Conservation (phyloP, 257 asterid species). For the Knoxia roxburghii region DNA sequence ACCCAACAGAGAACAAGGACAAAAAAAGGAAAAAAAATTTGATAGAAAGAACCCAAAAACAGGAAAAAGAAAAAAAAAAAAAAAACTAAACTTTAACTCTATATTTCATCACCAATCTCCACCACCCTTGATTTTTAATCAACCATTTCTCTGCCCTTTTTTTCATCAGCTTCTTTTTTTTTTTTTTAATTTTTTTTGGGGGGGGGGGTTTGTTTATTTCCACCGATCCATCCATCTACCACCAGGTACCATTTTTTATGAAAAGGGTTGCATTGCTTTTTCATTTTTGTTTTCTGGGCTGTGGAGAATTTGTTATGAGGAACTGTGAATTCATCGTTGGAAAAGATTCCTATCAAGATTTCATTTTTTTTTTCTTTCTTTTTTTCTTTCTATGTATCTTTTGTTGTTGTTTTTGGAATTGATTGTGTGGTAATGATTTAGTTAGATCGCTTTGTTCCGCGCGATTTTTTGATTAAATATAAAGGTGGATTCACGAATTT, state of each 20-base stretch:
- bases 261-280: background rate
- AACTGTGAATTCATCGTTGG: background rate
- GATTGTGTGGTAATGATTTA: background rate
- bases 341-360: background rate
- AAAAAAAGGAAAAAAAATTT: background rate
- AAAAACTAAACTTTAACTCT: background rate
- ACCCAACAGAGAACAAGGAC: background rate
- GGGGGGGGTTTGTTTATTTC: background rate
- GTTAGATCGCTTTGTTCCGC: conserved; percentile 2
- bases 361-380: background rate
- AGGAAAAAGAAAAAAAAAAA: background rate
- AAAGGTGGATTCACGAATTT: background rate
- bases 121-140: background rate
- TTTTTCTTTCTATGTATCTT: background rate
- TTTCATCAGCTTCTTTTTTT: background rate
- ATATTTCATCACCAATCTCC: background rate
- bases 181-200: background rate
- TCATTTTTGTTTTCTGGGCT: background rate
- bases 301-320: background rate
- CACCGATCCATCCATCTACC: conserved; percentile 3
- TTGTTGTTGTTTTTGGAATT: background rate
- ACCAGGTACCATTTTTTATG: background rate
- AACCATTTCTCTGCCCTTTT: background rate
- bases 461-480: background rate
- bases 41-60: no score